These are phyloP conservation scores for Strobilomyces dryophilus DNA, from an alignment of 768 basidiomycete genomes.

Conservation along the genomic window DNA sequence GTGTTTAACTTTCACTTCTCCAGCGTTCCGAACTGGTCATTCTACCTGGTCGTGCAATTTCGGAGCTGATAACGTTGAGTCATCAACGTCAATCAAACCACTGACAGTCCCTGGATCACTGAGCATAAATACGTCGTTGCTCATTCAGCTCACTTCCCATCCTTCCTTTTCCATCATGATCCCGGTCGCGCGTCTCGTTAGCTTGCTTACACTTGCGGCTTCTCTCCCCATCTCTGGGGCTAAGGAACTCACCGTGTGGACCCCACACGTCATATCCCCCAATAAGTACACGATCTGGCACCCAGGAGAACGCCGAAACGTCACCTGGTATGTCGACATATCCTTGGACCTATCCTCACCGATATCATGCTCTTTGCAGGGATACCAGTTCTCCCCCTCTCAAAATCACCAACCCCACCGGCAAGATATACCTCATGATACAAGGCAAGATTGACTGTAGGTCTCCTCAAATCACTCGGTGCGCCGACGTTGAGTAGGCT, in stretches of 20 bases:
- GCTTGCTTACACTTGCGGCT: slow-evolving; percentile 1
- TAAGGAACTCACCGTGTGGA: slow-evolving; percentile 20
- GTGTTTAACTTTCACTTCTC: no score
- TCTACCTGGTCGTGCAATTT: neutral
- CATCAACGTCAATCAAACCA: neutral
- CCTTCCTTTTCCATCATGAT: slow-evolving; percentile 1
- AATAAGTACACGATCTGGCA: neutral
- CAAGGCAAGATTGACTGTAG: no score
- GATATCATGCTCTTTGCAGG: slow-evolving; percentile 19
- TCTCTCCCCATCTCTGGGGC: slow-evolving; percentile 6
- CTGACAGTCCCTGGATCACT: neutral
- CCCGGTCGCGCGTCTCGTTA: neutral
- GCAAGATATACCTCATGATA: slow-evolving; percentile 26
- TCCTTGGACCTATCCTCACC: neutral
- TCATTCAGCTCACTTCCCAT: neutral
- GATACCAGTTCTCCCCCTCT: slow-evolving; percentile 23
- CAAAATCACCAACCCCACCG: slow-evolving; percentile 31
- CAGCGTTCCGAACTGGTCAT: no score
- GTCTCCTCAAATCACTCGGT: no score
- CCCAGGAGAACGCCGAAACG: neutral
- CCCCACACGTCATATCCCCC: slow-evolving; percentile 26
- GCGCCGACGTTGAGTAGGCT: no score
- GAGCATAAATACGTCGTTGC: slow-evolving; percentile 2
- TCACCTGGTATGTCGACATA: slow-evolving; percentile 27
- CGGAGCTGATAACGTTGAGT: no score